Percentiles rank a stretch among this genome's conserved stretches.
Evolutionary conservation across 805 yeast genomes (phyloP).

Genomic region (Metschnikowia lunata): DNA sequence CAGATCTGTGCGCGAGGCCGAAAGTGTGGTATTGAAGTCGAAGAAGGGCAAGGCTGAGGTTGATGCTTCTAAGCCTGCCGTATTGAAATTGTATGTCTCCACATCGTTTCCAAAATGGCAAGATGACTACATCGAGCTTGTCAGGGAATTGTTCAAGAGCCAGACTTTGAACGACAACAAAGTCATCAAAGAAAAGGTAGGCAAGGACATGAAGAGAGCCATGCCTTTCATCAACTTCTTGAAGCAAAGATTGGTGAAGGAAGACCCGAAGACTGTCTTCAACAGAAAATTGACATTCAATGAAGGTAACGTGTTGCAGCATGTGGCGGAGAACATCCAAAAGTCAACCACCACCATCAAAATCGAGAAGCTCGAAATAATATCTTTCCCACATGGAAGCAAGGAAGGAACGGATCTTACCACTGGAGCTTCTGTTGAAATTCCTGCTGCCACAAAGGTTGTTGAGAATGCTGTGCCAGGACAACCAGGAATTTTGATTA

Average conservation of each 20-base stretch:
- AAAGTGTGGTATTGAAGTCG: slow-evolving; percentile 70
- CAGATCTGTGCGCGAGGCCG: slow-evolving; percentile 88
- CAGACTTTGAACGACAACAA: slow-evolving; percentile 63
- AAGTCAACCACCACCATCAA: slow-evolving; percentile 56
- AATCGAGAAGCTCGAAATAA: slow-evolving; percentile 54
- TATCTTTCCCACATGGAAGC: slow-evolving; percentile 62
- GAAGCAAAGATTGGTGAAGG: slow-evolving; percentile 72
- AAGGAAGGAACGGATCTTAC: slow-evolving; percentile 58
- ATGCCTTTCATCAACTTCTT: slow-evolving; percentile 92
- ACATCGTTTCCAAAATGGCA: slow-evolving; percentile 76
- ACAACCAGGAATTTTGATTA: slow-evolving; percentile 78
- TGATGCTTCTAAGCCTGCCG: slow-evolving; percentile 70
- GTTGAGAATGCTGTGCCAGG: slow-evolving; percentile 90
- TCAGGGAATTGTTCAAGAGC: slow-evolving; percentile 66
- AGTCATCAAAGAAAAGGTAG: slow-evolving; percentile 59
- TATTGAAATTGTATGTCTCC: slow-evolving; percentile 68
- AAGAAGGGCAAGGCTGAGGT: slow-evolving; percentile 83
- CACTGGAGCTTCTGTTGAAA: slow-evolving; percentile 65
- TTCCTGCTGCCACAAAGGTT: slow-evolving; percentile 61
- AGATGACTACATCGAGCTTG: slow-evolving; percentile 57
- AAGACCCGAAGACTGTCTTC: slow-evolving; percentile 74
- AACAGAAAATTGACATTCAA: slow-evolving; percentile 82
- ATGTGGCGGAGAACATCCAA: slow-evolving; percentile 51
- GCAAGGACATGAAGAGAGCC: slow-evolving; percentile 93
- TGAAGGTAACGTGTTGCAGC: slow-evolving; percentile 64